Percentiles rank a stretch among this genome's conserved stretches.
These are phyloP conservation scores for Mycena amicta DNA, from an alignment of 768 basidiomycete genomes.

Conservation along the genomic window DNA sequence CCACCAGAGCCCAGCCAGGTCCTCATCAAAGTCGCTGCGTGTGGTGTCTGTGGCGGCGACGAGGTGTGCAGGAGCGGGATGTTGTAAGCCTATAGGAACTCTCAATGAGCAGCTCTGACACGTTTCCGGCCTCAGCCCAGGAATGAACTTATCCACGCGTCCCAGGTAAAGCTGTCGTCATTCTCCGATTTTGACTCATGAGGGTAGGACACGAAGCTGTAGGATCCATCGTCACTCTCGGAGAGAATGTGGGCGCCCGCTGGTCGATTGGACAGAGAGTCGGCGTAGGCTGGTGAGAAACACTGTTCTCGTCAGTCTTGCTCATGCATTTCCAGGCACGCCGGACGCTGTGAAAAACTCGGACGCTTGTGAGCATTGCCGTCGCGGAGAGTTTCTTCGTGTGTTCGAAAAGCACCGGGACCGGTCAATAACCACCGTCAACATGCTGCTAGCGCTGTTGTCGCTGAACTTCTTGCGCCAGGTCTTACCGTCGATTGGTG, in stretches of 20 bases:
- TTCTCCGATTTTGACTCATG: neutral
- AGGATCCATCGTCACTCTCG: slow-evolving; percentile 24
- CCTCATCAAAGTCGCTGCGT: slow-evolving; percentile 29
- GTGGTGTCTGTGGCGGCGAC: slow-evolving; percentile 29
- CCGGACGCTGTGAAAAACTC: slow-evolving; percentile 25
- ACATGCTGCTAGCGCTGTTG: too few relatives aligned
- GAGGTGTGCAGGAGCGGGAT: slow-evolving; percentile 12
- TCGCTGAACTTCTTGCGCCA: too few relatives aligned
- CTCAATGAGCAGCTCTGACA: too few relatives aligned
- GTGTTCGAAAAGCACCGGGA: slow-evolving; percentile 25
- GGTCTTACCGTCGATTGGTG: slow-evolving; percentile 30
- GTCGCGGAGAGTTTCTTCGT: slow-evolving; percentile 26
- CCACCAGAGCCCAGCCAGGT: slow-evolving; percentile 11
- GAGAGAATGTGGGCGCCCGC: slow-evolving; percentile 18
- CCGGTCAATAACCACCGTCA: too few relatives aligned
- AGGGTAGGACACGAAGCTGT: neutral
- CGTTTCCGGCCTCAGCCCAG: too few relatives aligned
- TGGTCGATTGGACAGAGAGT: slow-evolving; percentile 34
- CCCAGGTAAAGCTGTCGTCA: neutral
- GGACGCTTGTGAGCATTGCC: slow-evolving; percentile 26
- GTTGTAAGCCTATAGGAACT: too few relatives aligned
- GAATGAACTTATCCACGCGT: neutral
- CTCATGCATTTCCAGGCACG: too few relatives aligned
- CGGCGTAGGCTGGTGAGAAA: slow-evolving; percentile 33
- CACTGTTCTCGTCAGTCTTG: too few relatives aligned